phyloP scores from a whole-genome alignment of 2,329 filamentous ascomycete species.

The Cercospora sesami region DNA sequence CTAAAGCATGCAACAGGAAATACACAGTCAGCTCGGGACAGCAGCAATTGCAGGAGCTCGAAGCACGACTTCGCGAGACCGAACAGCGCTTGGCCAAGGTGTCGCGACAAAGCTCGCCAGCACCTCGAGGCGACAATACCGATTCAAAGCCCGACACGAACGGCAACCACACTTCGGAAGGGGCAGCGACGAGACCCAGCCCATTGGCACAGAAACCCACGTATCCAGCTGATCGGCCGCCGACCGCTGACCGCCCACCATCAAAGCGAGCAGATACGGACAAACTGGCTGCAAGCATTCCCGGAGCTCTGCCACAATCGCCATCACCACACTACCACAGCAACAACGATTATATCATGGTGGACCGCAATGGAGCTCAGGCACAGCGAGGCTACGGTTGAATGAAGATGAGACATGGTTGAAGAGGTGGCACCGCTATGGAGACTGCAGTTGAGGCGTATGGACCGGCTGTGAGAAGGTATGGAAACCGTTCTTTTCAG shows the following conservation, averaged over 20 bases:
- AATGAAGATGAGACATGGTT: not conserved
- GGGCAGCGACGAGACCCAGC: slow-evolving; percentile 18
- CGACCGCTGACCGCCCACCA: slow-evolving; percentile 28
- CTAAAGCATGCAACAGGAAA: slow-evolving; percentile 59
- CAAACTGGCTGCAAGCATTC: slow-evolving; percentile 29
- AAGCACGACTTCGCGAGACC: slow-evolving; percentile 79
- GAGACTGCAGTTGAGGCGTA: slow-evolving; percentile 18
- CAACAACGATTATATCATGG: slow-evolving; percentile 38
- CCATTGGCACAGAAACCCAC: slow-evolving; percentile 33
- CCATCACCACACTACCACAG: slow-evolving; percentile 21
- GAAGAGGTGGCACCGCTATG: slow-evolving; percentile 8
- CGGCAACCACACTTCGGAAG: slow-evolving; percentile 25
- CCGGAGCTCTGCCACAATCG: slow-evolving; percentile 28
- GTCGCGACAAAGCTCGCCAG: slow-evolving; percentile 33
- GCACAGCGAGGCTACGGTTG: slow-evolving; percentile 29
- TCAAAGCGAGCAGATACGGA: slow-evolving; percentile 28
- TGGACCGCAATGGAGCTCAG: slow-evolving; percentile 29
- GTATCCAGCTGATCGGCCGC: slow-evolving; percentile 31
- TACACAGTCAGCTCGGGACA: slow-evolving; percentile 71
- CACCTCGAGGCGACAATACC: slow-evolving; percentile 25
- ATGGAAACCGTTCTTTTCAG: slow-evolving; percentile 18
- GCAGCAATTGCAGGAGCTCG: slow-evolving; percentile 80
- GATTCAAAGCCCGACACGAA: slow-evolving; percentile 26
- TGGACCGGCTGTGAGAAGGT: slow-evolving; percentile 21
- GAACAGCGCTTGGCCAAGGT: slow-evolving; percentile 66